Conservation (phyloP, 208 protist species). For the Wallacemonas sp. region DNA sequence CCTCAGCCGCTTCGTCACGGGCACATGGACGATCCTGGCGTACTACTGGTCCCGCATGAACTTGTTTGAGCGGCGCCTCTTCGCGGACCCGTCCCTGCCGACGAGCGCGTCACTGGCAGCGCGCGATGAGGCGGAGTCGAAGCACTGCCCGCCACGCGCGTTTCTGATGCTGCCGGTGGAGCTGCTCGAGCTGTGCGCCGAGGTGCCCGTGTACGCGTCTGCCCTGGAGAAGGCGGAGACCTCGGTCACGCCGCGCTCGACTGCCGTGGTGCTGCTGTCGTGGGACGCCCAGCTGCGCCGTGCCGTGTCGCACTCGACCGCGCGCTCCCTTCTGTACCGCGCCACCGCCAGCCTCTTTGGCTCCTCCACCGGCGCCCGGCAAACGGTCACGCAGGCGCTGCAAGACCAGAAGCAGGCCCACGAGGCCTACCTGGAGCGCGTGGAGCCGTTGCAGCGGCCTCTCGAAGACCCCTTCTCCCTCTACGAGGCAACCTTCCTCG, state of each 20-base stretch:
- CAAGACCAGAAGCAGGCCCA: slow-evolving; percentile 9
- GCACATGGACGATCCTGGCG: slow-evolving; percentile 3
- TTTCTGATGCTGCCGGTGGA: slow-evolving; percentile 27
- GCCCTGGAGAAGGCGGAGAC: slow-evolving; percentile 2
- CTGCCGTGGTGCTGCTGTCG: slow-evolving; percentile 11
- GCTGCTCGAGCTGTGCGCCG: slow-evolving; percentile 15
- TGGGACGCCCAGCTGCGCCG: slow-evolving; percentile 27
- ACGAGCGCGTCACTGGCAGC: not conserved
- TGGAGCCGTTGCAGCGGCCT: not conserved
- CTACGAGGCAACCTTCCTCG: slow-evolving; percentile 20
- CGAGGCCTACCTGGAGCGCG: slow-evolving; percentile 3
- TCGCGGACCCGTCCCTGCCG: not conserved
- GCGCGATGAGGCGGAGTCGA: slow-evolving; percentile 12
- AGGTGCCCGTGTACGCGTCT: slow-evolving; percentile 21
- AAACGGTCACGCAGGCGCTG: slow-evolving; percentile 5
- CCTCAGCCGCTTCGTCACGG: slow-evolving; percentile 1
- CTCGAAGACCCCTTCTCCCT: slow-evolving; percentile 13
- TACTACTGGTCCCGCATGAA: slow-evolving; percentile 34
- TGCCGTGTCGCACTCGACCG: slow-evolving; percentile 21
- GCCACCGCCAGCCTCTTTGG: slow-evolving; percentile 25
- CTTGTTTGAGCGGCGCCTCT: slow-evolving; percentile 22
- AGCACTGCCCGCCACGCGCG: slow-evolving; percentile 11
- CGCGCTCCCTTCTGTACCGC: slow-evolving; percentile 23
- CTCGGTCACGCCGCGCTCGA: not conserved
- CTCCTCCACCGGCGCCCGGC: slow-evolving; percentile 3